Percentiles rank a stretch among this genome's conserved stretches.
Evolutionary conservation across 306 rosid species (phyloP).

Genomic region (Myrica gale): DNA sequence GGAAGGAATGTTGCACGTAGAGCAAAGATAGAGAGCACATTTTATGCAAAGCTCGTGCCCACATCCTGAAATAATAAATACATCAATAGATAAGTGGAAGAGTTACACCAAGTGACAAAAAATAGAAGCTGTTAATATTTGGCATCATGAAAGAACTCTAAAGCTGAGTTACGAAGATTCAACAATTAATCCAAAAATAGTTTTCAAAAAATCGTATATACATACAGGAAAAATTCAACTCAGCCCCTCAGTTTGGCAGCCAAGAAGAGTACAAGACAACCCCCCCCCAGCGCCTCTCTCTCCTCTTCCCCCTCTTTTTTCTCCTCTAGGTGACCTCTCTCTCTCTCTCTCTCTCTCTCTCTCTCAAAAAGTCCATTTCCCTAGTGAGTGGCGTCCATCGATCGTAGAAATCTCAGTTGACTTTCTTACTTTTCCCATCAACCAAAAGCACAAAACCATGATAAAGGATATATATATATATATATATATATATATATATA

Average conservation of each 20-base stretch:
- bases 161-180: background rate
- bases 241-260: background rate
- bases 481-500: too few species aligned
- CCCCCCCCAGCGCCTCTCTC: background rate
- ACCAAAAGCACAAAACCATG: background rate
- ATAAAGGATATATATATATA: too few species aligned
- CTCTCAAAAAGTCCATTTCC: background rate
- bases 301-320: background rate
- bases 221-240: too few species aligned
- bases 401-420: background rate
- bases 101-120: background rate
- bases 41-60: slow-evolving; percentile 84
- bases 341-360: background rate
- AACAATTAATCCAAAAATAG: background rate
- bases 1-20: slow-evolving; percentile 64
- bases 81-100: slow-evolving; percentile 22
- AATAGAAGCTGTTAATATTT: too few species aligned
- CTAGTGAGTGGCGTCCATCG: background rate
- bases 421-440: background rate
- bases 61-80: slow-evolving; percentile 62
- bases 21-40: slow-evolving; percentile 94
- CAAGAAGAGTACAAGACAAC: slow-evolving; percentile 2
- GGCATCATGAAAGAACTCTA: background rate
- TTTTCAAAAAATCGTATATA: too few species aligned
- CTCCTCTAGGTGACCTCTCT: background rate